Evolutionary conservation across 371 early-diverging fungal genomes (phyloP), one percentile per base, ranked within the genome.

Genomic region (Haplosporangium sp.): DNA sequence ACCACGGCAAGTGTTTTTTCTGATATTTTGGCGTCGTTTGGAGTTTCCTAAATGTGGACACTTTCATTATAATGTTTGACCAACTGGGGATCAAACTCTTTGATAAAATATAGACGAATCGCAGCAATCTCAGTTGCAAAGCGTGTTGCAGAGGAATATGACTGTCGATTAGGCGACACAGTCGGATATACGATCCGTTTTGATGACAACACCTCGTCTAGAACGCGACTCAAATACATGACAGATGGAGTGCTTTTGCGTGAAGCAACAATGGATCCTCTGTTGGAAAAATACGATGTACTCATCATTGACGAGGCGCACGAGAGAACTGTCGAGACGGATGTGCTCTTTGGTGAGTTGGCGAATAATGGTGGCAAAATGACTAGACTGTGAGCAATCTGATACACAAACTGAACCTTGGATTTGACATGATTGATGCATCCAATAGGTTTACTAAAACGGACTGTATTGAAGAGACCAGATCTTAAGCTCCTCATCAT

Each of bases 271-370:
- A 73, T 86, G 23, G 91, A 95, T 81, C 89, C 90, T 0, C 51
- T 66, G 7, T 68, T 94, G 0, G 65, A 62, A 2, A 85, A 88
- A 18, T 95, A 95, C 61, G 90, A 92, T 37, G 81, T 93, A 9
- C 87, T 99, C 20, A 80, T 96, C 11, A 86, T 95, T 14, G 98
- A 98, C 77, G 98, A 98, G 84, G 97, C 98, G 1, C 99, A 99
- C 81, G 99, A 99, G 83, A 88, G 98, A 52, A 93, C 91, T 0
- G 82, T 96, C 1, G 96, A 97, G 63, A 97, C 98, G 0, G 99
- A 99, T 69, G 87, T 99, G 8, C 73, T 98, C 6, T 91, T 99
- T 74, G 97, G 96, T 4, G 81, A 96, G 45, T 80, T 95, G 42
- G 88, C 89, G 59, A 61, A 86, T 59, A 18, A 16, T 5, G 37